phyloP scores from a whole-genome alignment of 2,329 filamentous ascomycete genomes.

The Orbilia brochopaga region DNA sequence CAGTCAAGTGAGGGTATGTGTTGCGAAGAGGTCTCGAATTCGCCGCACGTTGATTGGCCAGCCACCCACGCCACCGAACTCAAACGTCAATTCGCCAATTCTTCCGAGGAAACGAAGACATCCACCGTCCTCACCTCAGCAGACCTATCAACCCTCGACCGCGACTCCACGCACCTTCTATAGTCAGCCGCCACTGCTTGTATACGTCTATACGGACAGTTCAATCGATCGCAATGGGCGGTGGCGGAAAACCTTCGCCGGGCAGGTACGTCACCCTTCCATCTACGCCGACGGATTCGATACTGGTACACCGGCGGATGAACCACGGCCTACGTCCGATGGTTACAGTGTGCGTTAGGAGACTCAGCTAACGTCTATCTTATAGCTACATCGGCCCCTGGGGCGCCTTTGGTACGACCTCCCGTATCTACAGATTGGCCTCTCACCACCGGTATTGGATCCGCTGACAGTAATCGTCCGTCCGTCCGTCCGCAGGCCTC shows the following conservation, averaged over 20 bases:
- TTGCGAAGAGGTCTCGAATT: slow-evolving; percentile 16
- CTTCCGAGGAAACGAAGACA: slow-evolving; percentile 22
- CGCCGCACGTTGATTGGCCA: slow-evolving; percentile 33
- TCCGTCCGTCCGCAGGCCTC: slow-evolving; percentile 7
- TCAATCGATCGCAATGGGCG: slow-evolving; percentile 41
- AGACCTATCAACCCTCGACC: not conserved
- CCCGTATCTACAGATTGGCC: not conserved
- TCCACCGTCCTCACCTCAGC: not conserved
- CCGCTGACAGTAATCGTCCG: not conserved
- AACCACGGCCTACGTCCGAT: not conserved
- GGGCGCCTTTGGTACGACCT: slow-evolving; percentile 40
- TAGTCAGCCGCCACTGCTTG: not conserved
- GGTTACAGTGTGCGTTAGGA: not conserved
- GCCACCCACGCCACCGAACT: not conserved
- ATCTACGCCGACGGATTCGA: not conserved
- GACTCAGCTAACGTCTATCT: slow-evolving; percentile 8
- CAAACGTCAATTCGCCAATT: slow-evolving; percentile 37
- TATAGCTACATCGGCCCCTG: slow-evolving; percentile 41
- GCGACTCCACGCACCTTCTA: not conserved
- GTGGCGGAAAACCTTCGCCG: slow-evolving; percentile 41
- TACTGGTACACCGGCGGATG: not conserved
- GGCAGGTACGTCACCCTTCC: slow-evolving; percentile 21
- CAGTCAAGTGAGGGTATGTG: not conserved
- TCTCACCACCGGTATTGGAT: not conserved
- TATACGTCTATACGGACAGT: not conserved